Percentiles rank a stretch among this genome's conserved stretches.
These are phyloP conservation scores for Capillidium heterosporum DNA, from an alignment of 371 early-diverging fungal species.

Conservation along the genomic window DNA sequence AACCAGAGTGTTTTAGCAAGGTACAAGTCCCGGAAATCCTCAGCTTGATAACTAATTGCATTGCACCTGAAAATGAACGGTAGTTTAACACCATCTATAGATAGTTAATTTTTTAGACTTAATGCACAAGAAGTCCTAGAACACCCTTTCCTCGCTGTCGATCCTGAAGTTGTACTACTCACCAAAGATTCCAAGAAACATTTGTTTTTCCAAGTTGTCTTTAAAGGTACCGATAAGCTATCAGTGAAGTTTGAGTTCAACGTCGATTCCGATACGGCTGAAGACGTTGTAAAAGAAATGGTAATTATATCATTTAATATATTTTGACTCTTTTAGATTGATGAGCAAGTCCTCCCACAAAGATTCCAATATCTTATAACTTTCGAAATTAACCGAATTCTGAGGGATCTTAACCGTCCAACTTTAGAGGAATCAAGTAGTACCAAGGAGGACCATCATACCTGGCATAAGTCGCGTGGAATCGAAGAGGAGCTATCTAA, in stretches of 20 bases:
- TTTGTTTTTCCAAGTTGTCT: slow-evolving; percentile 56
- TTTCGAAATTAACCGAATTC: slow-evolving; percentile 64
- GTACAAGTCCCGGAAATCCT: slow-evolving; percentile 53
- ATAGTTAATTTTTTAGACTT: slow-evolving; percentile 15
- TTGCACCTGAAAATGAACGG: slow-evolving; percentile 51
- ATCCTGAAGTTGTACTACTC: slow-evolving; percentile 52
- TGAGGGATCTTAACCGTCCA: slow-evolving; percentile 44
- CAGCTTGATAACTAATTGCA: slow-evolving; percentile 54
- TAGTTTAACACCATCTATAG: slow-evolving; percentile 7
- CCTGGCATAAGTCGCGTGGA: background rate
- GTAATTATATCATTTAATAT: background rate
- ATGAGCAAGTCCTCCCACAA: slow-evolving; percentile 54
- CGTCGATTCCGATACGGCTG: slow-evolving; percentile 71
- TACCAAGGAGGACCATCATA: background rate
- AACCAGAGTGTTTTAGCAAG: slow-evolving; percentile 53
- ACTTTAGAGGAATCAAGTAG: slow-evolving; percentile 8
- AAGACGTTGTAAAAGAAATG: slow-evolving; percentile 83
- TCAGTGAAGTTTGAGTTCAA: slow-evolving; percentile 83
- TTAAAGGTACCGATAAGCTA: slow-evolving; percentile 57
- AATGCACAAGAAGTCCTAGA: slow-evolving; percentile 59
- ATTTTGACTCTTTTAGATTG: slow-evolving; percentile 25
- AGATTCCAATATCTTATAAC: slow-evolving; percentile 58
- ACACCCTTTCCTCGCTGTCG: slow-evolving; percentile 62
- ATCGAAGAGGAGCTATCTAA: background rate
- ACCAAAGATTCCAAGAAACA: slow-evolving; percentile 37